Evolutionary conservation across 345 rosid genomes (phyloP).

Genomic region (Citrus australasica): DNA sequence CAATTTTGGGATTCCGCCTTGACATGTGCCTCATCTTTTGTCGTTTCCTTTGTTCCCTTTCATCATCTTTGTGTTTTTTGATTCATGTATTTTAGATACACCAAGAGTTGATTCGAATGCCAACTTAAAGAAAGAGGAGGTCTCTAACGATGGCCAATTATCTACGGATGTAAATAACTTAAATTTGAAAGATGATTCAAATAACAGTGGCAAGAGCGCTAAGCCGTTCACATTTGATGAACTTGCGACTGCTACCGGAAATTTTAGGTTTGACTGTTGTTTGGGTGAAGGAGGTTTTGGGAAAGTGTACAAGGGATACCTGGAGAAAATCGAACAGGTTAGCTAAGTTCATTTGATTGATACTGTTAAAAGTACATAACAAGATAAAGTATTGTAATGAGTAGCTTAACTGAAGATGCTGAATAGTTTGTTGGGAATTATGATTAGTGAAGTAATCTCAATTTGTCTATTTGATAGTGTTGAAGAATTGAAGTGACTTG

Average conservation of each 20-base stretch:
- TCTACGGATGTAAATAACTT: constrained; percentile 43
- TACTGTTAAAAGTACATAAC: background rate
- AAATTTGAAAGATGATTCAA: constrained; percentile 44
- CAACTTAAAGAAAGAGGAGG: constrained; percentile 35
- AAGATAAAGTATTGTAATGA: background rate
- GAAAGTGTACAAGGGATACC: constrained; percentile 64
- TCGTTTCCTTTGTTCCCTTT: constrained; percentile 8
- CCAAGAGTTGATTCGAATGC: constrained; percentile 38
- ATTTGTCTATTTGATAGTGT: background rate
- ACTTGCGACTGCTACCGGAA: constrained; percentile 55
- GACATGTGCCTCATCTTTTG: background rate
- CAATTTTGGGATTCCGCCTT: background rate
- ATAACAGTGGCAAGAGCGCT: constrained; percentile 29
- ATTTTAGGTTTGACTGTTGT: constrained; percentile 62
- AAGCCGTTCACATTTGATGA: constrained; percentile 55
- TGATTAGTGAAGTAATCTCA: background rate
- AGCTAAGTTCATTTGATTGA: constrained; percentile 11
- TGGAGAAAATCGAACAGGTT: constrained; percentile 59
- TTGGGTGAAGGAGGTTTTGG: constrained; percentile 94
- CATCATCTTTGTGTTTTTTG: constrained; percentile 6
- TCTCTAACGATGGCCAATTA: constrained; percentile 39
- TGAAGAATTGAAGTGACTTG: background rate
- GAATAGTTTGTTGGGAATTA: background rate
- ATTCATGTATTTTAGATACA: constrained; percentile 34
- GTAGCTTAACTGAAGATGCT: background rate